phyloP scores from a whole-genome alignment of 331 rosid genomes.

The Acacia pycnantha region DNA sequence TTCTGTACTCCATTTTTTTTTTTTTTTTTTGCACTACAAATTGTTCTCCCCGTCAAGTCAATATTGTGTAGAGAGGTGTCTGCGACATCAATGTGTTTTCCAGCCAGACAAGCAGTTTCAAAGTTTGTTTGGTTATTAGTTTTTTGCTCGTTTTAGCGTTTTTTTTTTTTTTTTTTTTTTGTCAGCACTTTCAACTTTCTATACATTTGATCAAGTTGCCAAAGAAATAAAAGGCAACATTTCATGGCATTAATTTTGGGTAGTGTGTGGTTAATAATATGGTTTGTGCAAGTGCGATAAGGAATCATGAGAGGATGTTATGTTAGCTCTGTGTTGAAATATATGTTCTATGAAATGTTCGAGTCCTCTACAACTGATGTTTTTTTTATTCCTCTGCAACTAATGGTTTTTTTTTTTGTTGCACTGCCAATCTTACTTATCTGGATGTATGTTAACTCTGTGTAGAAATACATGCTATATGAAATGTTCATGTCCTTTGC shows the following conservation, averaged over 20 bases:
- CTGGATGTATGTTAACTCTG: too few relatives aligned
- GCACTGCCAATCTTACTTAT: too few relatives aligned
- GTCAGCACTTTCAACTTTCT: not conserved
- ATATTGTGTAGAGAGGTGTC: not conserved
- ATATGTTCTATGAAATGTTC: too few relatives aligned
- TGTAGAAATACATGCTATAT: too few relatives aligned
- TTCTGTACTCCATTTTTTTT: too few relatives aligned
- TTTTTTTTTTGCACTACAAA: not conserved
- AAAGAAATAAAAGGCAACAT: not conserved
- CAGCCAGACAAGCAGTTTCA: not conserved
- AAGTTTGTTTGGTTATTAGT: slow-evolving; percentile 16
- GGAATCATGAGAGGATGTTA: slow-evolving; percentile 69
- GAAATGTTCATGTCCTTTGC: too few relatives aligned
- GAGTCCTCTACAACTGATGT: too few relatives aligned
- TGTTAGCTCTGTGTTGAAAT: too few relatives aligned
- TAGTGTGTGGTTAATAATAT: slow-evolving; percentile 26
- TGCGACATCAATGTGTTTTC: not conserved
- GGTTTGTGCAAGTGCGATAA: slow-evolving; percentile 66
- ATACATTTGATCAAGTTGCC: slow-evolving; percentile 13
- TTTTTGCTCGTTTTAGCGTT: not conserved
- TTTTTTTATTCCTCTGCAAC: too few relatives aligned
- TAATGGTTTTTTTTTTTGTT: too few relatives aligned
- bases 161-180: not conserved
- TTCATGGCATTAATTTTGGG: slow-evolving; percentile 14
- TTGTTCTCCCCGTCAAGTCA: slow-evolving; percentile 20